Base-by-base conservation (phyloP, 2,329 filamentous ascomycete genomes). In the Hypoxylon sp. region DNA sequence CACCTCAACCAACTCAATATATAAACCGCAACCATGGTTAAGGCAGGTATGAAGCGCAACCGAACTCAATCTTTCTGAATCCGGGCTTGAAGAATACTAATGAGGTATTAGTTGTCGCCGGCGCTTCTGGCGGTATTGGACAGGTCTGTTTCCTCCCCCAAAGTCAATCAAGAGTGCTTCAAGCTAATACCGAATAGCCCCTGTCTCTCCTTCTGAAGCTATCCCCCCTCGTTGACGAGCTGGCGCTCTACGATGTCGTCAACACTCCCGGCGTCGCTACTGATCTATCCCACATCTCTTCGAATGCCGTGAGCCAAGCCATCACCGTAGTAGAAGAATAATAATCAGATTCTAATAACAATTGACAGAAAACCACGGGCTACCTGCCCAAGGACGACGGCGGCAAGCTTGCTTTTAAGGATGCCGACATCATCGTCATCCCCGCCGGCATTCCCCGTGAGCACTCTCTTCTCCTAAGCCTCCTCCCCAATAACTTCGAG, bases 241-340 rank as follows among this genome's bases (percentile, higher is more conserved):
- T 99, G 74, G 86, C 93, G 65, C 91, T 99, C 74, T 99, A 97
- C 86, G 95, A 99, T 97, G 94, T 99, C 71, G 94, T 98, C 81
- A 97, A 98, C 87, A 96, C 93, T 52, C 94, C 93, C 73, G 95
- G 95, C 81, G 95, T 99, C 77, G 92, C 94, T 70, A 89, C 94
- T 75, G 95, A 99, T 79, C 89, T 99, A 64, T 97, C 94, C 65
- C 95, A 99, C 86, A 98, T 99, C 82, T 97, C 94, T 64, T 92
- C 93, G 67, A 86, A 87, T 73, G 94, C 95, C 69, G 91, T 89
- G 79, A 79, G 84, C 53, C 50, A 67, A 49, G 46, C 37, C 37
- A 43, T 41, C 32, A 24, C 43, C 17, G 28, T 20, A 52, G 22
- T 13, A 58, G 4, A 34, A 41, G 24, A 26, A 32, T 22, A 30